Base-by-base conservation (phyloP, 1,284 basidiomycete species). In the Cutaneotrichosporon mucoides region DNA sequence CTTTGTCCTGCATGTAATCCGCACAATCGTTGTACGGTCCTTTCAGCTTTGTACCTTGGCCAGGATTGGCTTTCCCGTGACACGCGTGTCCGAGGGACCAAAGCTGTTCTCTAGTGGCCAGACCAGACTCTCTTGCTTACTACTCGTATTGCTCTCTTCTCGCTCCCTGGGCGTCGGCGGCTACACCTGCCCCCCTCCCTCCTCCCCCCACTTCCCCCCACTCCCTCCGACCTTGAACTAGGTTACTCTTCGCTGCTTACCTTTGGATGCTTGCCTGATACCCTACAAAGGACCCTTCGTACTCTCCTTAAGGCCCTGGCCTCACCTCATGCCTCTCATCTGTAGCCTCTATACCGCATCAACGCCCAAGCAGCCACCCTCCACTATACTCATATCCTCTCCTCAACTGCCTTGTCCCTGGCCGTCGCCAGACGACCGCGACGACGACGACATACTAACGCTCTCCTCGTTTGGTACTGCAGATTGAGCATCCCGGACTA, bases 391-490 rank as follows among this genome's bases (percentile, higher is more conserved):
- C 24, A 24, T 1, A n/a, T 7, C 46, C 46, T 48, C 46, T 48
- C 24, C 46, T 36, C 46, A 48, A 12, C 46, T 48, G 33, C 46
- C 46, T 33, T 15, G 49, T 51, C 49, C 49, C 49, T 51, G 49
- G 49, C 49, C 16, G 49, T 51, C 49, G 49, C 49, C 13, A 38
- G 37, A 51, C 49, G 38, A 51, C 49, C 15, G 38, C 49, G 38
- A 51, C 49, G 49, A 51, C 49, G n/a, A 51, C 38, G 38, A 41
- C 49, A 40, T 51, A n/a, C 46, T 36, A 48, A 48, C 46, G 34
- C 43, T 44, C 13, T 15, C 43, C 43, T 44, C 16, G 43, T 48
- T 24, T 24, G 24, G 24, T 24, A 24, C 46, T 48, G 46, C 10
- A 48, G 34, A 48, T 48, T 48, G 46, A 15, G 16, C 10, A 24